Evolutionary conservation across 148 eudicot species (phyloP).

Genomic region (Polygonum aviculare): DNA sequence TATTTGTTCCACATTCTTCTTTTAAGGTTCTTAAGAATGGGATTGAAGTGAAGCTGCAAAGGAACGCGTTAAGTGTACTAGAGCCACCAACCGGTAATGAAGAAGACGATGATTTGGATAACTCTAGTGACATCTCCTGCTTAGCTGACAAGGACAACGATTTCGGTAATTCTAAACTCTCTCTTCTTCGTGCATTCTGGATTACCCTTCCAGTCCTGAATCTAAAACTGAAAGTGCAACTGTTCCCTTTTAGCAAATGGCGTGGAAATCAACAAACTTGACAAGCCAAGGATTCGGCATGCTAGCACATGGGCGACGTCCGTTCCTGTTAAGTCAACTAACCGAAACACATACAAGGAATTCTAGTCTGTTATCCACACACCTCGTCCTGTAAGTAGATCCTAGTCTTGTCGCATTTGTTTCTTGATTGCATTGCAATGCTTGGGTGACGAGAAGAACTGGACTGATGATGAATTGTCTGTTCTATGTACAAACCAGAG

Average conservation of each 20-base stretch:
- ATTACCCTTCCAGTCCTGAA: neutral
- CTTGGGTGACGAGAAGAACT: neutral
- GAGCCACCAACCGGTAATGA: conserved; percentile 95
- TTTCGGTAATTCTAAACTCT: conserved; percentile 43
- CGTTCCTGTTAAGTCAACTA: conserved; percentile 40
- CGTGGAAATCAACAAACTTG: conserved; percentile 56
- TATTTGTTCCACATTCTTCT: neutral
- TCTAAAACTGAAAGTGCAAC: neutral
- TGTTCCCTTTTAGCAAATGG: conserved; percentile 31
- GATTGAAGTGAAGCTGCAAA: conserved; percentile 87
- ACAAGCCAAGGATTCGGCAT: conserved; percentile 67
- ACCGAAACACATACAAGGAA: conserved; percentile 38
- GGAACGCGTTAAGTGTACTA: conserved; percentile 90
- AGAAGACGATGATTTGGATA: conserved; percentile 67
- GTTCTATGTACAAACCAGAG: conserved; percentile 28
- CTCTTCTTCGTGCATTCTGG: neutral
- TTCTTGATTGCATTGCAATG: neutral
- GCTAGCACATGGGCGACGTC: conserved; percentile 60
- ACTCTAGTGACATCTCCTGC: conserved; percentile 70
- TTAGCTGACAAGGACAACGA: conserved; percentile 50
- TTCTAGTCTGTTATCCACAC: conserved; percentile 37
- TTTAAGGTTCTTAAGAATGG: conserved; percentile 90
- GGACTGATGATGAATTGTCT: neutral
- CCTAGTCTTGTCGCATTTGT: neutral
- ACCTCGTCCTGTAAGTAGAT: conserved; percentile 41